phyloP scores from a whole-genome alignment of 768 basidiomycete species.

The Rhizopogon salebrosus region DNA sequence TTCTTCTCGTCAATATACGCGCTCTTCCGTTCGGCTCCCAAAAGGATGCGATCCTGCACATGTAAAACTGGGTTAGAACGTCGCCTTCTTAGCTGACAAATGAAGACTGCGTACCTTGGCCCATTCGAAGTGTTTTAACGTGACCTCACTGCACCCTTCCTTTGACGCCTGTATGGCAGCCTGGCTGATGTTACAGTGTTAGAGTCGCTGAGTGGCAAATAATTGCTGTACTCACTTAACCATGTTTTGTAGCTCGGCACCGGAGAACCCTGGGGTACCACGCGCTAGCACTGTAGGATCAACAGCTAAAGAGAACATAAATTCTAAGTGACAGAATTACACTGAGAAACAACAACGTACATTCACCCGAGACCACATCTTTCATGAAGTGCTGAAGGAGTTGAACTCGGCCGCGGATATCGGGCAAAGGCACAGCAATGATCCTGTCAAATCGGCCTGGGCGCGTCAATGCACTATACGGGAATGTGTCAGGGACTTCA shows the following conservation, averaged over 20 bases:
- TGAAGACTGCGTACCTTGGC: constrained; percentile 61
- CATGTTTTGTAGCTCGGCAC: constrained; percentile 95
- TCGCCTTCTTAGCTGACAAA: neutral
- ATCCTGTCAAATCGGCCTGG: constrained; percentile 96
- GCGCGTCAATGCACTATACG: constrained; percentile 78
- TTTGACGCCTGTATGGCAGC: constrained; percentile 94
- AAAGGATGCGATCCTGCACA: constrained; percentile 83
- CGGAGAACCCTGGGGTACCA: constrained; percentile 94
- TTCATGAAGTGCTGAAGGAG: constrained; percentile 91
- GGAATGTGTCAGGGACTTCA: constrained; percentile 9
- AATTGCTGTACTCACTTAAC: constrained; percentile 65
- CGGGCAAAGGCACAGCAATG: constrained; percentile 91
- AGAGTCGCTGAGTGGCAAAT: neutral
- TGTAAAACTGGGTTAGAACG: neutral
- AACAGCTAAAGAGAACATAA: constrained; percentile 43
- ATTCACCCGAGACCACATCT: constrained; percentile 58
- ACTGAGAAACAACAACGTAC: constrained; percentile 29
- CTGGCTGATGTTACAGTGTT: constrained; percentile 38
- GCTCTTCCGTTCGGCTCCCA: constrained; percentile 94
- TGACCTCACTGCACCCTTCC: constrained; percentile 70
- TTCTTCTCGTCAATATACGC: constrained; percentile 83
- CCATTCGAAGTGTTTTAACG: constrained; percentile 91
- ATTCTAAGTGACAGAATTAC: neutral
- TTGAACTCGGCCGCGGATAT: constrained; percentile 89
- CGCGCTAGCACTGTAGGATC: constrained; percentile 87